Base-by-base conservation (phyloP, 1,139 yeast genomes). In the Pichia kudriavzevii region DNA sequence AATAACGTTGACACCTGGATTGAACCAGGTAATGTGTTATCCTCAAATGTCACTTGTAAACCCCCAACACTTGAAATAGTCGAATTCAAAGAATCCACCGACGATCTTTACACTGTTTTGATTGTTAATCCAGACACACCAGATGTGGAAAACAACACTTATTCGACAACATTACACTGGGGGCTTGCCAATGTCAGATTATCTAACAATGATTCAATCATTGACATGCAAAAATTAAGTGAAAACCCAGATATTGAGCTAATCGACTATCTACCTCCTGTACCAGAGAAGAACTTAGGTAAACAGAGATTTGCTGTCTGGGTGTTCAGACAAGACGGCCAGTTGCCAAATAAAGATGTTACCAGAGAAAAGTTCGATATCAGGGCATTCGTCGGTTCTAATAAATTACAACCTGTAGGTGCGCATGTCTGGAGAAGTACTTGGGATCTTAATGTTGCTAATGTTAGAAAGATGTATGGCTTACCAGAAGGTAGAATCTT, bases 111-210 rank as follows among this genome's bases (percentile, higher is more conserved):
- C 60, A 76, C 96, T 1, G 69, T 88, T 8, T 58, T 88, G 31
- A 60, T 91, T 38, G 93, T 91, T 15, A 91, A 91, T 56, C 96
- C 97, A 17, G 99, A 91, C 58, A 76, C 79, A 33, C 96, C 97
- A 18, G 87, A 88, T 51, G 56, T 84, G 39, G 65, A 60, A 28
- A 67, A 62, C 23, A 88, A 91, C 62, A 62, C 83, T 2, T 91
- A 63, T 63, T 66, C 67, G 39, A 83, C 95, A 7, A 71, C 77
- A 4, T 64, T 91, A 43, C 82, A 81, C 47, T 91, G 83, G 69
- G 95, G 88, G 1, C 66, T 91, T 42, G 60, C 74, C 38, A 82
- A 91, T 56, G 69, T 88, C 27, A 67, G 73, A 29, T 60, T 87
- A 30, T 61, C 69, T 27, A 75, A 78, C 48, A 67, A 67, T 40